A percentile compares a stretch with the other conserved stretches of the same genome.
These are phyloP conservation scores for Pseudognaphalium luteoalbum DNA, from an alignment of 129 eudicot species.

Conservation along the genomic window DNA sequence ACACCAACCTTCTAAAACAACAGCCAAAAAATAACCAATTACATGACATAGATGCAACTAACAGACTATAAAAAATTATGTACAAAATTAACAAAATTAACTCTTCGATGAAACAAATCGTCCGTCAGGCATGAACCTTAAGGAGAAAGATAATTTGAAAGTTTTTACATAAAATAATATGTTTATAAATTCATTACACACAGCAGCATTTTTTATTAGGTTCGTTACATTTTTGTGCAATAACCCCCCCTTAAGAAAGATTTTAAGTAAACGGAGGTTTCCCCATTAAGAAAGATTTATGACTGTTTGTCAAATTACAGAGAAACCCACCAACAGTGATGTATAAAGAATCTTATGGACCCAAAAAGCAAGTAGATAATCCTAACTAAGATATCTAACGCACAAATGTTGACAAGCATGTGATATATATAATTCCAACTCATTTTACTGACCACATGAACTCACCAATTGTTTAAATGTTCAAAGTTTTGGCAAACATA, in stretches of 20 bases:
- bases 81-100: too few relatives aligned
- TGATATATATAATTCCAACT: neutral
- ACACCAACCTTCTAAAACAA: constrained; percentile 63
- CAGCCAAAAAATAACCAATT: neutral
- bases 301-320: neutral
- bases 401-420: too few relatives aligned
- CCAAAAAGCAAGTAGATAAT: neutral
- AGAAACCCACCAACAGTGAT: neutral
- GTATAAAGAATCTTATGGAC: too few relatives aligned
- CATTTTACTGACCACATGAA: neutral
- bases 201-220: too few relatives aligned
- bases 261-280: neutral
- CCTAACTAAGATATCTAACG: neutral
- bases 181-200: too few relatives aligned
- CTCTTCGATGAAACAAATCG: too few relatives aligned
- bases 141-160: too few relatives aligned
- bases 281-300: neutral
- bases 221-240: too few relatives aligned
- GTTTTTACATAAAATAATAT: too few relatives aligned
- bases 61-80: neutral
- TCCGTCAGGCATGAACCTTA: too few relatives aligned
- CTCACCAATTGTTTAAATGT: neutral
- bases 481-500: neutral
- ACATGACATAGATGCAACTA: constrained; percentile 5
- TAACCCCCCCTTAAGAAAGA: neutral